Evolutionary conservation across 371 early-diverging fungal genomes (phyloP).

Genomic region (Mucor plumbeus): DNA sequence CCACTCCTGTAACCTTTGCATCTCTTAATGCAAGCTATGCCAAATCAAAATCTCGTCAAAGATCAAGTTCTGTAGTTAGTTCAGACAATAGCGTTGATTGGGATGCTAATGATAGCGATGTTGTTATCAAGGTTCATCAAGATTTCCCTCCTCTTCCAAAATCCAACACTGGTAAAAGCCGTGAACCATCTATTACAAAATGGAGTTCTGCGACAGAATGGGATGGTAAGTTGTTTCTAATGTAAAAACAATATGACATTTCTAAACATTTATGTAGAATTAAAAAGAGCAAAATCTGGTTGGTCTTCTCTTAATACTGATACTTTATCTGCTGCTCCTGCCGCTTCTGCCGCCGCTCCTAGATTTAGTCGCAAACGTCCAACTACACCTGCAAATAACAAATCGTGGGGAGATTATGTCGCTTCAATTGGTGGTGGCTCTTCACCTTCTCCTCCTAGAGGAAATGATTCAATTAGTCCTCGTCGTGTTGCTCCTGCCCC

Average conservation of each 20-base stretch:
- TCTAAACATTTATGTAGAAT: background rate
- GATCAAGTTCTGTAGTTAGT: constrained; percentile 20
- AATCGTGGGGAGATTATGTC: background rate
- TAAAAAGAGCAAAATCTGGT: background rate
- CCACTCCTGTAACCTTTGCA: too few relatives aligned
- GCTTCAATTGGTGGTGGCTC: background rate
- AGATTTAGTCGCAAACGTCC: background rate
- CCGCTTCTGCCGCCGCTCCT: background rate
- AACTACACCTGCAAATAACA: background rate
- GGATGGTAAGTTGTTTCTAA: background rate
- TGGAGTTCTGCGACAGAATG: constrained; percentile 3
- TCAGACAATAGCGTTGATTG: constrained; percentile 14
- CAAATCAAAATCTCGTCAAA: background rate
- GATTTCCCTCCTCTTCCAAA: background rate
- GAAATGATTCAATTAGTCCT: too few relatives aligned
- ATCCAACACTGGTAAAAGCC: background rate
- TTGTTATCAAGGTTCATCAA: background rate
- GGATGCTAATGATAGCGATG: background rate
- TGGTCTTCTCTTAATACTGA: background rate
- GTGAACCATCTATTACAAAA: background rate
- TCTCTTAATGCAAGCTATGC: background rate
- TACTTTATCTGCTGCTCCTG: background rate
- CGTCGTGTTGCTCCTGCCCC: background rate
- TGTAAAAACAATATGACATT: too few relatives aligned
- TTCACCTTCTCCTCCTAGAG: background rate